Evolutionary conservation across 2,329 filamentous ascomycete species (phyloP), one percentile per base, ranked within the genome.

Genomic region (Neofusicoccum kwambonambiense): DNA sequence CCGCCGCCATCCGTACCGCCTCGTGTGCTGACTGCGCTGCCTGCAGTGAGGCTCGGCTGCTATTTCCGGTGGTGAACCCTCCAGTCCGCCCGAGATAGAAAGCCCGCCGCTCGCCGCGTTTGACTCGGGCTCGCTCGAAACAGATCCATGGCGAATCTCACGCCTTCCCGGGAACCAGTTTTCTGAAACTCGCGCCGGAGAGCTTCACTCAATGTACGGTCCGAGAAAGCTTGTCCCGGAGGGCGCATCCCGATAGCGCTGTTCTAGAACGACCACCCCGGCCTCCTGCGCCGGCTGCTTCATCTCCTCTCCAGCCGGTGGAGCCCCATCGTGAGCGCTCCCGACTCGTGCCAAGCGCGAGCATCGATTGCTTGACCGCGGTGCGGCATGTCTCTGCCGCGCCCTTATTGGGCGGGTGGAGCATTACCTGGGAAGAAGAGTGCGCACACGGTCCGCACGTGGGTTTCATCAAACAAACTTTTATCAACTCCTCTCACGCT

Each of bases 201-300:
- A 60, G 56, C 41, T 22, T 45, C 56, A 47, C 42, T 47, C 41
- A 35, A 47, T 17, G n/a, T 27, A 35, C 56, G 41, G 56, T 60
- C 42, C 56, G 56, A 47, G 56, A 42, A 60, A 47, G 42, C 56
- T 47, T 47, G 42, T 60, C 39, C 56, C 56, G 31, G 34, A 31
- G 19, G 13, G 19, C 31, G 39, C 39, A 44, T 34, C 22, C 42
- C 44, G 56, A 60, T 60, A 35, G 56, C 42, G 56, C 42, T 47
- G 56, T 60, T 60, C 56, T 60, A 60, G 56, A 60, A 60, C 56
- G 56, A 57, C 31, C 37, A 12, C 11, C 56, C 56, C n/a, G 41
- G 39, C 39, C 39, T 58, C 54, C 54, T 58, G 54, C 54, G 37
- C 19, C 19, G 39, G 52, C 37, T 31, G 52, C 52, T 44, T 60